phyloP scores from a whole-genome alignment of 768 basidiomycete genomes.

The Panaeolus papilionaceus region DNA sequence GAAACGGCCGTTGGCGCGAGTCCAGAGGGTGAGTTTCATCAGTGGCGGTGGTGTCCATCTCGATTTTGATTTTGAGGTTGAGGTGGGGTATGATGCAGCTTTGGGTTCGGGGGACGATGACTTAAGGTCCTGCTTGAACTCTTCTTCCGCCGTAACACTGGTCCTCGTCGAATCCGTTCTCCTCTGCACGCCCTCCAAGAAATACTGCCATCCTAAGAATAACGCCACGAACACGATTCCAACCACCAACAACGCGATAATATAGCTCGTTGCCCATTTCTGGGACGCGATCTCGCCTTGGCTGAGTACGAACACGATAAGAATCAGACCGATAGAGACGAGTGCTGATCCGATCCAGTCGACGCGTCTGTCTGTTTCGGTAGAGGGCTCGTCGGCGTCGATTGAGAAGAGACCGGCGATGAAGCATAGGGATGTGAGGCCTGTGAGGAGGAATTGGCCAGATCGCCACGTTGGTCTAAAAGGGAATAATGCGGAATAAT shows the following conservation, averaged over 20 bases:
- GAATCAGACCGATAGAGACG: conserved; percentile 65
- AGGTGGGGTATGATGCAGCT: neutral
- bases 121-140: neutral
- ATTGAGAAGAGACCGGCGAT: conserved; percentile 64
- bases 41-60: conserved; percentile 59
- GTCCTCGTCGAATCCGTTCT: neutral
- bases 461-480: conserved; percentile 70
- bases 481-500: neutral
- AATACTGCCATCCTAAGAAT: conserved; percentile 73
- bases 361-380: conserved; percentile 52
- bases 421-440: conserved; percentile 57
- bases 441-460: conserved; percentile 61
- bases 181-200: conserved; percentile 54
- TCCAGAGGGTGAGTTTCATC: conserved; percentile 69
- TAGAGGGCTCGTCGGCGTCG: conserved; percentile 58
- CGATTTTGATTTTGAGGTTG: conserved; percentile 31
- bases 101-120: neutral
- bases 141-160: conserved; percentile 8
- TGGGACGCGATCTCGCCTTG: conserved; percentile 64
- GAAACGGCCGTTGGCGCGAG: conserved; percentile 64
- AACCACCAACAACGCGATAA: conserved; percentile 70
- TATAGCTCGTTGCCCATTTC: conserved; percentile 68
- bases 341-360: conserved; percentile 83
- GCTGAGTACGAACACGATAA: conserved; percentile 77
- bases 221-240: conserved; percentile 58